Base-by-base conservation (phyloP, 441 rosid species). In the Dalechampia spathulata region DNA sequence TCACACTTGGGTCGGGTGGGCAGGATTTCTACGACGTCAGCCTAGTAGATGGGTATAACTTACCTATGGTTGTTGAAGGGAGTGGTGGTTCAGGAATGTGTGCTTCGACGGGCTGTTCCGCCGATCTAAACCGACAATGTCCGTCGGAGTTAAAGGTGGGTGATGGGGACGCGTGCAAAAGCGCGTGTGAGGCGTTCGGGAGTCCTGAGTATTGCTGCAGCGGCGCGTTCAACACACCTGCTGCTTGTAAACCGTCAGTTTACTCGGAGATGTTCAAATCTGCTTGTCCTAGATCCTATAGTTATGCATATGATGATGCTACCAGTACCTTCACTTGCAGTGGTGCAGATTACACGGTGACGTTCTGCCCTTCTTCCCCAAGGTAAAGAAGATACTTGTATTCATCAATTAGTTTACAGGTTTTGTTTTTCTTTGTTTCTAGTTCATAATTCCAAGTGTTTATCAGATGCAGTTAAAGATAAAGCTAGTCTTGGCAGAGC, bases 301-400 rank as follows among this genome's bases (percentile, higher is more conserved):
- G 99, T 68, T 92, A 92, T 19, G 99, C 99, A 1, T 92, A 84
- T 45, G 99, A 92, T 37, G 99, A 92, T 37, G 88, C 90, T 14
- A 89, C 94, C 1, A 92, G 99, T 17, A 92, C 90, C 6, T 92
- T 85, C 23, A 89, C 99, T 21, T 92, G 96, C 46, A 73, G 70
- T 5, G 82, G 74, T 0, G 94, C 99, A 30, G 88, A 92, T 69
- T 92, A 92, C 58, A 46, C 65, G 7, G 78, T 92, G 69, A 86
- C 97, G 54, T 92, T 92, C 75, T 92, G 97, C 57, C 96, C 97
- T 13, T 47, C 75, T 44, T 84, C 87, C 0, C 83, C 88, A 0
- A 90, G 98, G 98, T 87, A 53, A 30, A 30, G 8, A 3, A 30
- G 5, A 30, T 8, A 3, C 34, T 30, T 30, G 4, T 30, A 30